phyloP scores from a whole-genome alignment of 169 alveolate genomes.

The Cryptosporidium viatorum region DNA sequence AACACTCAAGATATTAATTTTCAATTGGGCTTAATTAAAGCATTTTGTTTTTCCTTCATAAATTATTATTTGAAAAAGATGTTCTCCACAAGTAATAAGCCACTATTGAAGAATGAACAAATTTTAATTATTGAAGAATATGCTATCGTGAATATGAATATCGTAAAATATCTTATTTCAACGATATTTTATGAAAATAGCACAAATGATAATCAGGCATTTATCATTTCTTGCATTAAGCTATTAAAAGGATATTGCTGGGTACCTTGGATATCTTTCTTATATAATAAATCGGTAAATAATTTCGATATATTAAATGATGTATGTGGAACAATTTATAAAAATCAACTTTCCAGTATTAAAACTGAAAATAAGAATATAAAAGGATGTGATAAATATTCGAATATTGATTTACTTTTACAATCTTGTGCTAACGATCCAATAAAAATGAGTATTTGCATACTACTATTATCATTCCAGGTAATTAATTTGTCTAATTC shows the following conservation, averaged over 20 bases:
- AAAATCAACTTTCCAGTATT: conserved; percentile 29
- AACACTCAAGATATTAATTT: conserved; percentile 4
- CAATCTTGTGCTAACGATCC: conserved; percentile 38
- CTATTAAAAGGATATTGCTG: conserved; percentile 41
- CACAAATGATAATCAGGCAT: conserved; percentile 23
- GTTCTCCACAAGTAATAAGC: neutral
- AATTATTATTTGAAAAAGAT: conserved; percentile 8
- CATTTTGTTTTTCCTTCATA: conserved; percentile 42
- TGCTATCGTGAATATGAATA: conserved; percentile 31
- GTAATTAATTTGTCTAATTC: conserved; percentile 19
- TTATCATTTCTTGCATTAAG: conserved; percentile 19
- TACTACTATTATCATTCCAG: conserved; percentile 13
- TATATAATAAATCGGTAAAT: conserved; percentile 5
- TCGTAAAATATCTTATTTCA: conserved; percentile 26
- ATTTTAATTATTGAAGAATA: conserved; percentile 2
- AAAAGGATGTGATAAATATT: conserved; percentile 6
- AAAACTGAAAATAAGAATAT: conserved; percentile 5
- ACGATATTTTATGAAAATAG: conserved; percentile 29
- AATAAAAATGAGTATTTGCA: conserved; percentile 47
- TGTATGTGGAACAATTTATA: conserved; percentile 26
- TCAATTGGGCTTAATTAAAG: conserved; percentile 13
- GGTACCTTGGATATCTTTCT: conserved; percentile 53
- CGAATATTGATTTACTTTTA: conserved; percentile 33
- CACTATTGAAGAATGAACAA: conserved; percentile 26
- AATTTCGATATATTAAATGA: conserved; percentile 36